Evolutionary conservation across 768 basidiomycete species (phyloP).

Genomic region (Punctularia strigosozonata): DNA sequence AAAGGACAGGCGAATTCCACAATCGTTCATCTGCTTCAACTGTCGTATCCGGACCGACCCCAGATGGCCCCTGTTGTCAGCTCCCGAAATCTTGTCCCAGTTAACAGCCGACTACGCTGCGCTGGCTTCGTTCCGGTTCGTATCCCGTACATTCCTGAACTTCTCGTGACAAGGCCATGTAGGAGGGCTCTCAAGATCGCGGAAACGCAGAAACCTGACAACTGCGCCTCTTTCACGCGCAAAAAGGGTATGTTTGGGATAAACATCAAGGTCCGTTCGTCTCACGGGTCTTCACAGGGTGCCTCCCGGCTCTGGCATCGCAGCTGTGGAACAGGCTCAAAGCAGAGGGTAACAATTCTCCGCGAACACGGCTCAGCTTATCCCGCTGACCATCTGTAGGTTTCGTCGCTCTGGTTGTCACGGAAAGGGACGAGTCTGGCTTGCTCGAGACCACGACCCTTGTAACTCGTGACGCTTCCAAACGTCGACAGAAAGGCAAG

Average conservation of each 20-base stretch:
- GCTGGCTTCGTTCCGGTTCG: conserved; percentile 59
- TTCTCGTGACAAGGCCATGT: not conserved
- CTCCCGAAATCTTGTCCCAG: conserved; percentile 38
- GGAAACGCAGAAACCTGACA: conserved; percentile 33
- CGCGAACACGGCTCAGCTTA: not conserved
- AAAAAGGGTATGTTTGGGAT: too few species aligned
- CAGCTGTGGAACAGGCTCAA: conserved; percentile 62
- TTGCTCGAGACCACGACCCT: conserved; percentile 27
- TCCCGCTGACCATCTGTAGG: conserved; percentile 23
- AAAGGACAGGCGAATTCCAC: conserved; percentile 46
- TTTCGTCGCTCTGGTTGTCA: conserved; percentile 44
- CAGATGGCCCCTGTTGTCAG: conserved; percentile 60
- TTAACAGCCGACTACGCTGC: conserved; percentile 58
- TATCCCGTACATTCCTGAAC: not conserved
- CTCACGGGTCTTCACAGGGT: conserved; percentile 25
- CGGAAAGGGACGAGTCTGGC: conserved; percentile 37
- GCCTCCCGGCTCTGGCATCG: conserved; percentile 38
- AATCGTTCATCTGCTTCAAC: conserved; percentile 59
- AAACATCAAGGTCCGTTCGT: too few species aligned
- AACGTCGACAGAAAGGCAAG: conserved; percentile 27
- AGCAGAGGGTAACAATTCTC: conserved; percentile 40
- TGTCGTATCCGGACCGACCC: conserved; percentile 58
- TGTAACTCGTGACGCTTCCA: too few species aligned
- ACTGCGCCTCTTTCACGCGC: conserved; percentile 2
- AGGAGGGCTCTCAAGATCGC: conserved; percentile 64